Evolutionary conservation across 106 monocot species (phyloP).

Genomic region (Phalaenopsis equestris): DNA sequence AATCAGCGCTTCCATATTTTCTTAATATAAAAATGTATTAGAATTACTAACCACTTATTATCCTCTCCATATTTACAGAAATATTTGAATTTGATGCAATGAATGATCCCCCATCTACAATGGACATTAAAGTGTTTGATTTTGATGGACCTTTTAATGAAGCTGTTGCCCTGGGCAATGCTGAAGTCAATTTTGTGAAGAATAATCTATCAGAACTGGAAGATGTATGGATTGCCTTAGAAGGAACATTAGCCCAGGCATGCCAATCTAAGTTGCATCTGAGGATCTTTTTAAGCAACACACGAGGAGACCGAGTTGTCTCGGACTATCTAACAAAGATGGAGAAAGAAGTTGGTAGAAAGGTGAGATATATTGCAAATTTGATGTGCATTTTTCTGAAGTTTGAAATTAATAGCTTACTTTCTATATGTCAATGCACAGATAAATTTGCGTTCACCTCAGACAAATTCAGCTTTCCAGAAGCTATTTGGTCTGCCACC

Average conservation of each 20-base stretch:
- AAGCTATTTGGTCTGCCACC: conserved; percentile 68
- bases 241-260: conserved; percentile 64
- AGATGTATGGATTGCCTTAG: conserved; percentile 72
- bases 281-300: conserved; percentile 70
- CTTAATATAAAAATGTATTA: no score
- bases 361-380: conserved; percentile 26
- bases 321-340: conserved; percentile 64
- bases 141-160: conserved; percentile 73
- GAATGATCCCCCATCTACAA: conserved; percentile 73
- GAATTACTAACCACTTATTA: no score
- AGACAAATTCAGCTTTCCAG: conserved; percentile 70
- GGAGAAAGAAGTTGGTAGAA: conserved; percentile 84
- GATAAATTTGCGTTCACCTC: conserved; percentile 81
- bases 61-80: conserved; percentile 29
- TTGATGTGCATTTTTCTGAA: not conserved
- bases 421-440: conserved; percentile 6
- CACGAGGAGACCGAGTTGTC: conserved; percentile 51
- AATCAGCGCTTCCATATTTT: not conserved
- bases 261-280: conserved; percentile 65
- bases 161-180: conserved; percentile 51
- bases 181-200: conserved; percentile 80
- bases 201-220: conserved; percentile 64
- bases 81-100: conserved; percentile 91
- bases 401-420: not conserved
- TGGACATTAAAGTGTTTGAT: conserved; percentile 66